These are phyloP conservation scores for Sporopachydermia cereana DNA, from an alignment of 1,139 yeast species.

Conservation along the genomic window DNA sequence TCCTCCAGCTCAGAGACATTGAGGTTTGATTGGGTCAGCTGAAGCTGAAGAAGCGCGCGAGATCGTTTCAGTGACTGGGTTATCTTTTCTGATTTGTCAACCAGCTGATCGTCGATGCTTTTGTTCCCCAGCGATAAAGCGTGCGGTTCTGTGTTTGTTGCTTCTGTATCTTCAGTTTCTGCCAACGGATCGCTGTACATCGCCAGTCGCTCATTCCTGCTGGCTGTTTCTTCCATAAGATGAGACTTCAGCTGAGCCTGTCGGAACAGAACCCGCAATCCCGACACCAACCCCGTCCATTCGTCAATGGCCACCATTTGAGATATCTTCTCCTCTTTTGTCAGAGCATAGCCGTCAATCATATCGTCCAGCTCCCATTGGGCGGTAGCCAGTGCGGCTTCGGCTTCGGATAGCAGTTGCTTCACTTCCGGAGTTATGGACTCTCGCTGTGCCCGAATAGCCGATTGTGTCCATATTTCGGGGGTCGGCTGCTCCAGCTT, in stretches of 20 bases:
- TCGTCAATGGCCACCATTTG: constrained; percentile 3
- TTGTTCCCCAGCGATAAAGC: constrained; percentile 6
- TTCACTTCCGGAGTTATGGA: not conserved
- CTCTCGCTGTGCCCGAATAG: not conserved
- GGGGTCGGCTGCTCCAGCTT: constrained; percentile 1
- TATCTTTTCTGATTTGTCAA: constrained; percentile 40
- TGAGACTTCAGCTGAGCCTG: not conserved
- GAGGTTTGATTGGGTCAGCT: constrained; percentile 42
- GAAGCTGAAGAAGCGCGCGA: constrained; percentile 37
- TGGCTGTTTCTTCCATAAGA: constrained; percentile 6
- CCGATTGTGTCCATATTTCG: not conserved
- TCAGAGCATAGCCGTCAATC: constrained; percentile 1
- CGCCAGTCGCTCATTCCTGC: constrained; percentile 1
- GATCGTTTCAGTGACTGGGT: constrained; percentile 42
- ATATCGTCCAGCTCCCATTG: constrained; percentile 1
- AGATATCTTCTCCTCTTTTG: not conserved
- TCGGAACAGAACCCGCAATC: constrained; percentile 4
- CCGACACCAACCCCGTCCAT: not conserved
- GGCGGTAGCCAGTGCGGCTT: not conserved
- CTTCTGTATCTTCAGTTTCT: not conserved
- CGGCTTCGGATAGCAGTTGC: not conserved
- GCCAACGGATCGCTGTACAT: not conserved
- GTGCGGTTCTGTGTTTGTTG: not conserved
- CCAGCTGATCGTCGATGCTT: constrained; percentile 26
- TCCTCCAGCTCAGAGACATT: constrained; percentile 50